These are phyloP conservation scores for Grosmannia serpens DNA, from an alignment of 2,329 filamentous ascomycete genomes.

Conservation along the genomic window DNA sequence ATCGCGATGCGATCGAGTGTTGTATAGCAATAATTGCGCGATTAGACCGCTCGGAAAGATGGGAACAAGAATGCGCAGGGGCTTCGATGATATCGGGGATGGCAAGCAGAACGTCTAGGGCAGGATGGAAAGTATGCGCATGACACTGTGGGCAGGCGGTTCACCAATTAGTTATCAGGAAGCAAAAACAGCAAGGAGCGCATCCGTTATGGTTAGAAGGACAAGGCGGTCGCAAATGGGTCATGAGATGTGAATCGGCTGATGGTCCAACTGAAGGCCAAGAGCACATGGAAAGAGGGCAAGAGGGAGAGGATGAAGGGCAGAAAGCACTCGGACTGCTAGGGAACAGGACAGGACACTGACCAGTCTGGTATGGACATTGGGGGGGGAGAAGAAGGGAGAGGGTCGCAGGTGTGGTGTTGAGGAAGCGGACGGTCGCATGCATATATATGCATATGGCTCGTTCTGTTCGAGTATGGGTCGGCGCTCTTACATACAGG, in stretches of 20 bases:
- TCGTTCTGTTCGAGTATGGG: neutral
- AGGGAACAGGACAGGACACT: neutral
- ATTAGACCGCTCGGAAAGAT: neutral
- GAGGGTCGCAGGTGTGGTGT: neutral
- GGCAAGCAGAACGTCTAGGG: neutral
- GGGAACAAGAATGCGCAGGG: neutral
- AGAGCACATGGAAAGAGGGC: neutral
- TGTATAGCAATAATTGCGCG: neutral
- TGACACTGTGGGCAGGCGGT: neutral
- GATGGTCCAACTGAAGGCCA: neutral
- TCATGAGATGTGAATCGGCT: neutral
- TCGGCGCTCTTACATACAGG: neutral
- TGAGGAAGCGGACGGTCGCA: neutral
- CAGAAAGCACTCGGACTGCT: neutral
- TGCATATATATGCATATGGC: neutral
- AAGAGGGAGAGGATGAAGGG: neutral
- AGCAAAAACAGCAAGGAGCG: neutral
- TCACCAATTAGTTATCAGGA: neutral
- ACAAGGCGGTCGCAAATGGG: neutral
- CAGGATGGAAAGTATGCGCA: neutral
- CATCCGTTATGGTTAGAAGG: neutral
- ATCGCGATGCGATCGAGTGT: neutral
- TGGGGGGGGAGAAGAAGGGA: neutral
- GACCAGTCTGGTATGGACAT: constrained; percentile 1
- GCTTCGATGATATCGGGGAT: neutral